Base-by-base conservation (phyloP, 768 basidiomycete species). In the Cubamyces lactineus region DNA sequence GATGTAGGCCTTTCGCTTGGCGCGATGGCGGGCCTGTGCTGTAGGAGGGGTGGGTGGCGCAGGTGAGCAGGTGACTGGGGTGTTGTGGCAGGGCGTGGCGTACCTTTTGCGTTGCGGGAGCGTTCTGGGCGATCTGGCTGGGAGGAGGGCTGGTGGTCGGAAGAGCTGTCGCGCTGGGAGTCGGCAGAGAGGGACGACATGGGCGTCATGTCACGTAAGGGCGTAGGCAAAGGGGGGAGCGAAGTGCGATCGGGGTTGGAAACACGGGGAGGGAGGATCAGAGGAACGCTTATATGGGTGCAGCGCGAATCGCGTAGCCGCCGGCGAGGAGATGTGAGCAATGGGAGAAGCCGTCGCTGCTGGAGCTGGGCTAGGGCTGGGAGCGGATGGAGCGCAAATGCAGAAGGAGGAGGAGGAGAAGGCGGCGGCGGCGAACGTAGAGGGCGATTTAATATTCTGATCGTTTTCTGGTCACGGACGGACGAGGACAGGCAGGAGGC, bases 1-100 rank as follows among this genome's bases (percentile, higher is more conserved):
- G 71, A 94, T 93, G 79, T 94, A 94, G 12, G 92, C 92, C 79
- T 94, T 94, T 76, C 92, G 84, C 75, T 94, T 94, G 73, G 92
- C 92, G 63, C 92, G 86, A 80, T 94, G 92, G 69, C 92, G 80
- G 39, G 92, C 92, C 78, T 94, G 92, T 11, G 92, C 92, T 76
- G 87, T 88, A 56, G 89, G 89, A 78, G 45, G 48, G n/a, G 39
- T 17, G n/a, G 28, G 28, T 28, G 7, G 28, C 7, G 30, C 30
- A 34, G 16, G 16, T n/a, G 17, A 16, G 16, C 15, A 52, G 5
- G 50, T 26, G 46, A 3, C 17, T 6, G 38, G 15, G 38, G 23
- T 8, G 46, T 9, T 4, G 23, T 39, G 17, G 53, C 23, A 51
- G 28, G 12, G 53, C 7, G 43, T 5, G 41, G 40, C 58, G 28